Percentiles rank a stretch among this genome's conserved stretches.
phyloP scores from a whole-genome alignment of 1,139 yeast species.

The Taphrina deformans region DNA sequence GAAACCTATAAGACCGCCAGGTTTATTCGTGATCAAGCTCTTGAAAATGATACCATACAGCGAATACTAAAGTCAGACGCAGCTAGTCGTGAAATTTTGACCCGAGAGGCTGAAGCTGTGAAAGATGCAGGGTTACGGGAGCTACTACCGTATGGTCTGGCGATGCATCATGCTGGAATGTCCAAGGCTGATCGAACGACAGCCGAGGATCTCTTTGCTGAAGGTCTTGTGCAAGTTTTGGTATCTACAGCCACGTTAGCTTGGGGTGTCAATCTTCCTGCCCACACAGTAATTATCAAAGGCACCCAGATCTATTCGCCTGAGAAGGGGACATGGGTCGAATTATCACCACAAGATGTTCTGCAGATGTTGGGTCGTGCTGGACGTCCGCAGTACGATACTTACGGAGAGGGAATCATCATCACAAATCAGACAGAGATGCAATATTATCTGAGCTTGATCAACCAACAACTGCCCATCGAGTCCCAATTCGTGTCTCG shows the following conservation, averaged over 20 bases:
- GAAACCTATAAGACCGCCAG: constrained; percentile 85
- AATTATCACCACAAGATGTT: constrained; percentile 88
- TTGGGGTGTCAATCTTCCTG: constrained; percentile 98
- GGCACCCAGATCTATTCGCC: constrained; percentile 96
- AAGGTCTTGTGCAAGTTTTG: constrained; percentile 75
- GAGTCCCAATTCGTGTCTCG: constrained; percentile 79
- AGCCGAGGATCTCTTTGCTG: constrained; percentile 85
- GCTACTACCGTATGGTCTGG: constrained; percentile 71
- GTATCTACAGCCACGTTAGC: constrained; percentile 96
- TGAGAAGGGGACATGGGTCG: constrained; percentile 82
- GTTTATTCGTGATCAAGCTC: constrained; percentile 64
- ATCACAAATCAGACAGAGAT: constrained; percentile 84
- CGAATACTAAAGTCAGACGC: constrained; percentile 54
- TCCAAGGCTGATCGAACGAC: constrained; percentile 68
- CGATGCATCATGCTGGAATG: constrained; percentile 94
- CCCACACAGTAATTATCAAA: constrained; percentile 90
- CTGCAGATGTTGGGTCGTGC: constrained; percentile 95
- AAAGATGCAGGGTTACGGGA: constrained; percentile 59
- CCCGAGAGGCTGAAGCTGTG: constrained; percentile 61
- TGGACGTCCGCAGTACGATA: constrained; percentile 93
- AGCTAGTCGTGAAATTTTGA: constrained; percentile 66
- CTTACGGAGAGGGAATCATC: constrained; percentile 89
- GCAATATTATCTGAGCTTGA: constrained; percentile 81
- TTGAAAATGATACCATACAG: constrained; percentile 56
- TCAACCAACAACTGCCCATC: constrained; percentile 88